These are phyloP conservation scores for Torulaspora indica DNA, from an alignment of 805 yeast genomes.

Conservation along the genomic window DNA sequence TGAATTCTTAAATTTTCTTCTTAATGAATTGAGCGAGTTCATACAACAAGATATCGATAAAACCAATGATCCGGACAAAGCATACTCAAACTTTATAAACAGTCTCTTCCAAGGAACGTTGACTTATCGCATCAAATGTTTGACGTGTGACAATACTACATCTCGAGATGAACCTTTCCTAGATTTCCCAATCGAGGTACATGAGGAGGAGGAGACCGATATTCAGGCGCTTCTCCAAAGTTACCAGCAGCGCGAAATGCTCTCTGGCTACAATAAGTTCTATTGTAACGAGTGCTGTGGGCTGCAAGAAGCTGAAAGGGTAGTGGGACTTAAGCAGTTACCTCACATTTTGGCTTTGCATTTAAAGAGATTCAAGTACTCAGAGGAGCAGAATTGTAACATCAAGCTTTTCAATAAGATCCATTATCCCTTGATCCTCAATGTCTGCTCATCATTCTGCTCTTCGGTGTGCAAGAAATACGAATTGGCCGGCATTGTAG, in stretches of 20 bases:
- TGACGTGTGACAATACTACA: conserved; percentile 79
- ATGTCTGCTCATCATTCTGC: conserved; percentile 52
- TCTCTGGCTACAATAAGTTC: conserved; percentile 84
- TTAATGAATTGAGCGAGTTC: conserved; percentile 64
- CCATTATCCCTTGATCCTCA: conserved; percentile 66
- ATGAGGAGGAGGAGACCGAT: conserved; percentile 66
- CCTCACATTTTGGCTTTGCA: conserved; percentile 82
- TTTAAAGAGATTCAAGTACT: conserved; percentile 86
- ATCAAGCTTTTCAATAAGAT: conserved; percentile 84
- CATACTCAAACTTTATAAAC: conserved; percentile 50
- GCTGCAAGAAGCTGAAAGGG: conserved; percentile 88
- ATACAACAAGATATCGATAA: conserved; percentile 27
- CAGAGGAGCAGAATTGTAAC: conserved; percentile 73
- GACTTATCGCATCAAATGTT: conserved; percentile 83
- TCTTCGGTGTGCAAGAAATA: conserved; percentile 51
- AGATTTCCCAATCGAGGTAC: conserved; percentile 82
- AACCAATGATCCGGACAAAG: neutral
- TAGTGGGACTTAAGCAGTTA: conserved; percentile 69
- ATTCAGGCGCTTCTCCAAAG: conserved; percentile 42
- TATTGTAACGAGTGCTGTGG: conserved; percentile 88
- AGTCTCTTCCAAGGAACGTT: conserved; percentile 77
- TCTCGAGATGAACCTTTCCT: conserved; percentile 80
- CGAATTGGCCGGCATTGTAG: conserved; percentile 80
- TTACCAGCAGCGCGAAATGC: conserved; percentile 79
- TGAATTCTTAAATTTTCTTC: conserved; percentile 82